Evolutionary conservation across 208 protist species (phyloP).

Genomic region (Crithidia bombi): DNA sequence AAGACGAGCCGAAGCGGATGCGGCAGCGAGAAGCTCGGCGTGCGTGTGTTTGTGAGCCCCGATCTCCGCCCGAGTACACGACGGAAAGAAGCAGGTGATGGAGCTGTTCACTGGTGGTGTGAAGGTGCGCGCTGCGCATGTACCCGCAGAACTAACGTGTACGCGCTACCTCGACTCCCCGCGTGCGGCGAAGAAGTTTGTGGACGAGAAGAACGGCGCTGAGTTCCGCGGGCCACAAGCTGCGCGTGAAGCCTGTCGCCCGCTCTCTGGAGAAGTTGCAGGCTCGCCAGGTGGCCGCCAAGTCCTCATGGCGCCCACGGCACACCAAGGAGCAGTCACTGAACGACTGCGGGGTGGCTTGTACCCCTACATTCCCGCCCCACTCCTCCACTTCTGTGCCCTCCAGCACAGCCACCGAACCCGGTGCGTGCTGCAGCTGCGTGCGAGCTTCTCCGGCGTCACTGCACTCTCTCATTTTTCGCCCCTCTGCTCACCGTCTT

Average conservation of each 20-base stretch:
- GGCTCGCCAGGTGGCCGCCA: constrained; percentile 50
- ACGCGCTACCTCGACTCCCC: constrained; percentile 81
- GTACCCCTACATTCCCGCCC: no score
- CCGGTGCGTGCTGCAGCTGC: not conserved
- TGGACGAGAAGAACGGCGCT: constrained; percentile 80
- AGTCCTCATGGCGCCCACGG: constrained; percentile 77
- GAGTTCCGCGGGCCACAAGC: constrained; percentile 82
- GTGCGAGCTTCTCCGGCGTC: constrained; percentile 8
- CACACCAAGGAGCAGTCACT: constrained; percentile 45
- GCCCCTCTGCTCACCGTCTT: not conserved
- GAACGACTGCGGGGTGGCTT: not conserved
- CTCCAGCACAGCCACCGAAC: not conserved
- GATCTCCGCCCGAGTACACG: constrained; percentile 79
- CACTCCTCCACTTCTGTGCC: not conserved
- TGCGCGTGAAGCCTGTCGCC: constrained; percentile 67
- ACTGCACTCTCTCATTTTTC: not conserved
- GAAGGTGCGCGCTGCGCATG: constrained; percentile 71
- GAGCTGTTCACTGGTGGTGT: constrained; percentile 75
- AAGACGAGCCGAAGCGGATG: constrained; percentile 79
- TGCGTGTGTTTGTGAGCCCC: constrained; percentile 79
- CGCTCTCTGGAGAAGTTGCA: constrained; percentile 77
- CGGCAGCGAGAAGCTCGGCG: constrained; percentile 71
- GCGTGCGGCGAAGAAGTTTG: constrained; percentile 68
- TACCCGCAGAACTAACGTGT: constrained; percentile 86
- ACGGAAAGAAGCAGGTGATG: constrained; percentile 69